Base-by-base conservation (phyloP, 73 alveolate species). In the Paramecium sexaurelia region DNA sequence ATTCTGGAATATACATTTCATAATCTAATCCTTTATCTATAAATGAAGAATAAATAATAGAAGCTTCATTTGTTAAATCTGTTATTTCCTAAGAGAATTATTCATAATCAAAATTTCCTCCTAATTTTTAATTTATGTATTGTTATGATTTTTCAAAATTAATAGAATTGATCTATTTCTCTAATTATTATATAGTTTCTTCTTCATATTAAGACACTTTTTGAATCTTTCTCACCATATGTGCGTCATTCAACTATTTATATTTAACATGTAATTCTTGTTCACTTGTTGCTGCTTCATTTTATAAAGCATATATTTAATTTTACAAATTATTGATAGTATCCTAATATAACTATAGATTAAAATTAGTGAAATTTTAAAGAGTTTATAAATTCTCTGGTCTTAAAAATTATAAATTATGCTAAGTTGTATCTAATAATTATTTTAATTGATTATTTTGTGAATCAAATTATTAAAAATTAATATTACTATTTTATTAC, bases 181-280 rank as follows among this genome's bases (percentile, higher is more conserved):
- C 71, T 24, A 78, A 29, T 78, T 78, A 78, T 78, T 78, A 15
- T 8, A 78, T 22, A 3, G 55, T 43, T 19, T 78, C 90, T 41
- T 78, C 90, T 78, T 78, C 90, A 13, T 41, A 39, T 43, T 39
- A 41, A 6, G 33, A 19, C 7, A 29, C 45, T 43, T 78, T 39
- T 17, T 78, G 4, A 22, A 78, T 78, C 24, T 78, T 78, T 19
- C 47, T 20, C 15, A 24, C 71, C 90, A 78, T 29, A 13, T 39
- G 43, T 3, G 90, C 90, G 41, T 78, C 90, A 78, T 43, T 78
- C 22, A 78, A 45, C 22, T 78, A 78, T 78, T 78, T 78, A 40
- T 78, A 78, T 40, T 43, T 78, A 5, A 78, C 73, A 78, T 78
- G 43, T 33, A 78, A 41, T 45, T 78, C 90, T 78, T 78, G 29